phyloP scores from a whole-genome alignment of 73 alveolate species.

The Tetrahymena borealis region DNA sequence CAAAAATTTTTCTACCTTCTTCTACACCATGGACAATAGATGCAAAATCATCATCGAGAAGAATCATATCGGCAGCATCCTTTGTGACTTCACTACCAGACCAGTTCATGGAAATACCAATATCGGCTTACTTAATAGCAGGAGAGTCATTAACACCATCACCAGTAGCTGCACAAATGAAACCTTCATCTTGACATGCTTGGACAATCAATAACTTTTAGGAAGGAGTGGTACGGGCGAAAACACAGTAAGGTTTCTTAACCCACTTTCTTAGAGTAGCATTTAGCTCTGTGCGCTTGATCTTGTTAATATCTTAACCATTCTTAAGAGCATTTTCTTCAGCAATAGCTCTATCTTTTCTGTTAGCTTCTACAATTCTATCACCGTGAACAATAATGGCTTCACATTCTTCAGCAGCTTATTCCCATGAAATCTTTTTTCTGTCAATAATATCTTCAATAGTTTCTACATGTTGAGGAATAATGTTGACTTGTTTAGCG shows the following conservation, averaged over 20 bases:
- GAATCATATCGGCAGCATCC: slow-evolving; percentile 96
- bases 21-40: slow-evolving; percentile 88
- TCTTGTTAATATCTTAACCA: too few species aligned
- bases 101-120: slow-evolving; percentile 80
- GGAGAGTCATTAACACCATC: slow-evolving; percentile 94
- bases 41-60: slow-evolving; percentile 91
- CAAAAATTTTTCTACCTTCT: slow-evolving; percentile 90
- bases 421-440: slow-evolving; percentile 42
- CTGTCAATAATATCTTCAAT: slow-evolving; percentile 39
- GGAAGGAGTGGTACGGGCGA: slow-evolving; percentile 93
- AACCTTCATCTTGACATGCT: slow-evolving; percentile 81
- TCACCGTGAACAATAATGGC: slow-evolving; percentile 76
- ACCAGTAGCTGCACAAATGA: slow-evolving; percentile 92
- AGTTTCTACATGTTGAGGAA: slow-evolving; percentile 38
- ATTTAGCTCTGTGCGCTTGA: too few species aligned
- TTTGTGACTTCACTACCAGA: slow-evolving; percentile 97
- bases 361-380: slow-evolving; percentile 15
- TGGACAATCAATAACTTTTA: slow-evolving; percentile 83
- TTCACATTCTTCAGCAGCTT: slow-evolving; percentile 41
- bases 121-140: slow-evolving; percentile 64
- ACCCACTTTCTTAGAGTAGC: slow-evolving; percentile 47
- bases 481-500: slow-evolving; percentile 64
- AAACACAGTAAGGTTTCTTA: slow-evolving; percentile 68
- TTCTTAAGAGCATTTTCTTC: too few species aligned
- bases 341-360: too few species aligned